Base-by-base conservation (phyloP, 306 rosid genomes). In the Fragaria vesca region DNA sequence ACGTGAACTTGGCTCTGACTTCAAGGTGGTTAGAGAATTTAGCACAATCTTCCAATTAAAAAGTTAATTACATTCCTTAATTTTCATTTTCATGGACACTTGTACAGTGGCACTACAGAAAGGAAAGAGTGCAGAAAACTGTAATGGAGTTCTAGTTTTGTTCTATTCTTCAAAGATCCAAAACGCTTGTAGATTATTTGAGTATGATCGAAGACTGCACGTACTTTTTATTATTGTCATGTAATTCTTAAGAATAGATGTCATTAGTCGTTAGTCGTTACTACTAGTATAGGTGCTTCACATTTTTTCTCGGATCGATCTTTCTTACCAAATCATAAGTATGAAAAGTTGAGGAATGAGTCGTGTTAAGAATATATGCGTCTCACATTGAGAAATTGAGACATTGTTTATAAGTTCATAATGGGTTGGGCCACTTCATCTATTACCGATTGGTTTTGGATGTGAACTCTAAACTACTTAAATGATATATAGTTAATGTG, bases 381-480 rank as follows among this genome's bases (percentile, higher is more conserved):
- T 32, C 36, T 32, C 36, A 32, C 36, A 32, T 32, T 4, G 36
- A 3, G 36, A 32, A 32, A 32, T 3, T 32, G 0, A 32, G 36
- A 32, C 4, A 32, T 3, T 32, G 4, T 32, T 0, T 32, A 32
- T 32, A 4, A 32, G 36, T 32, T 32, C 4, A 32, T 32, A 32
- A 32, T 3, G 0, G 0, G 4, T 32, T 3, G 4, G 36, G 4
- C 0, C 36, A 32, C 4, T 32, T 0, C 4, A 32, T 32, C 4
- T 32, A 32, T 32, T 32, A 3, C 0, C 36, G 36, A 32, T 32
- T 32, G 0, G 0, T 32, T 32, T 32, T 32, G 0, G 0, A 32
- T 32, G 36, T 32, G 4, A 32, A 32, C 4, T 32, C 0, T 32
- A 32, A 3, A 32, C 36, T 32, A 32, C 4, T 32, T 3, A 18